phyloP scores from a whole-genome alignment of 148 eudicot genomes.

The Talinum fruticosum region DNA sequence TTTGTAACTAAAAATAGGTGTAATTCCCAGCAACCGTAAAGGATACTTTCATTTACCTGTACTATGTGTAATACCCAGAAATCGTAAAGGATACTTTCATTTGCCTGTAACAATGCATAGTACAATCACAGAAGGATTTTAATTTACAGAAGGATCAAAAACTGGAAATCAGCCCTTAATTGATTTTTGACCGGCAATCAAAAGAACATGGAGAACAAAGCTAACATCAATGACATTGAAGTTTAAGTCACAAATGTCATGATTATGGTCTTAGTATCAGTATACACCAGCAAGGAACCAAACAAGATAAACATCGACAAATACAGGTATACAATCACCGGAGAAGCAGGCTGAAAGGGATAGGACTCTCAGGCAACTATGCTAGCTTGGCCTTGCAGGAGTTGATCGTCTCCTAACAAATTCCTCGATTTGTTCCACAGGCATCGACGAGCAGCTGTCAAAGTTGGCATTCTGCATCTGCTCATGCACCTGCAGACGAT shows the following conservation, averaged over 20 bases:
- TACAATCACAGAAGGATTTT: no score
- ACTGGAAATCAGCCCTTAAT: no score
- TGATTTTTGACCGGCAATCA: no score
- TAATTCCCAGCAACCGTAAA: no score
- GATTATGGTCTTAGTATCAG: neutral
- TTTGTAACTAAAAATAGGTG: no score
- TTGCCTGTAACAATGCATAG: no score
- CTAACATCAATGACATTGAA: no score
- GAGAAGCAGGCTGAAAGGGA: neutral
- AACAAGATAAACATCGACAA: neutral
- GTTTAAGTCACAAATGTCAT: neutral
- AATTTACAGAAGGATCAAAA: no score
- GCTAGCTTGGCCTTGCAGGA: constrained; percentile 36
- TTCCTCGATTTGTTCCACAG: constrained; percentile 61
- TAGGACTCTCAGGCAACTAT: neutral
- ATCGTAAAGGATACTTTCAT: no score
- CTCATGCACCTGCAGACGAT: constrained; percentile 53
- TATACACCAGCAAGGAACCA: neutral
- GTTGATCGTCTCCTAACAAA: constrained; percentile 39
- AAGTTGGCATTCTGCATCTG: constrained; percentile 63
- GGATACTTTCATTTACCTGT: no score
- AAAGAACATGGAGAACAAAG: no score
- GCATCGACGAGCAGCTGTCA: constrained; percentile 54
- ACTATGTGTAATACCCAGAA: no score
- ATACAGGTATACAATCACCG: neutral